Conservation (phyloP, 495 filamentous ascomycete species). For the Penicillium mononematosum region DNA sequence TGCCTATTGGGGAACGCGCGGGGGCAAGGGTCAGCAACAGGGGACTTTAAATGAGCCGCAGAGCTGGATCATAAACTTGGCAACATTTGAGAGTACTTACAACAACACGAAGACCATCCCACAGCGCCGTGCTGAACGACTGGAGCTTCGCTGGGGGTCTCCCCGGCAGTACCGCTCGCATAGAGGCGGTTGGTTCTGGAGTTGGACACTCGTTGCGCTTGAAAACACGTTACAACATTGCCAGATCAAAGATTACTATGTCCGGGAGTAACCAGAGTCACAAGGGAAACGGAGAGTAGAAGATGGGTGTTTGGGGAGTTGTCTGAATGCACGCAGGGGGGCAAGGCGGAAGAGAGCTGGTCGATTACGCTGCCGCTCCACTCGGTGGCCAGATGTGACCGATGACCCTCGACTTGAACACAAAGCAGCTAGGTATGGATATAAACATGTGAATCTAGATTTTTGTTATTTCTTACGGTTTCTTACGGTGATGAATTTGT, state of each 20-base stretch:
- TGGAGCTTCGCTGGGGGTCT: conserved; percentile 86
- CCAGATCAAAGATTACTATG: conserved; percentile 15
- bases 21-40: conserved; percentile 20
- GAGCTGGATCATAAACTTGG: conserved; percentile 9
- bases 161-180: conserved; percentile 85
- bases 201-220: conserved; percentile 32
- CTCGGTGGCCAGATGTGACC: conserved; percentile 25
- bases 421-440: not conserved
- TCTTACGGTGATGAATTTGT: not conserved
- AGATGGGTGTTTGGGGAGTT: conserved; percentile 11
- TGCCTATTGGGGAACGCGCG: conserved; percentile 49
- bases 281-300: conserved; percentile 2
- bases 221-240: conserved; percentile 41
- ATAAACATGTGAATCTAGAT: not conserved
- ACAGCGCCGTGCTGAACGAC: conserved; percentile 81
- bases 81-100: conserved; percentile 46
- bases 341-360: conserved; percentile 18
- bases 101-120: conserved; percentile 76
- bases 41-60: not conserved
- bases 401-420: conserved; percentile 1
- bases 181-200: conserved; percentile 43
- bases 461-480: not conserved
- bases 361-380: conserved; percentile 34
- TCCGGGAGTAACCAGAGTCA: not conserved
- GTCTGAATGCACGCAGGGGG: conserved; percentile 18